A percentile compares a stretch with the other conserved stretches of the same genome.
Conservation (phyloP, 768 basidiomycete genomes). For the Sarcodon sp. region DNA sequence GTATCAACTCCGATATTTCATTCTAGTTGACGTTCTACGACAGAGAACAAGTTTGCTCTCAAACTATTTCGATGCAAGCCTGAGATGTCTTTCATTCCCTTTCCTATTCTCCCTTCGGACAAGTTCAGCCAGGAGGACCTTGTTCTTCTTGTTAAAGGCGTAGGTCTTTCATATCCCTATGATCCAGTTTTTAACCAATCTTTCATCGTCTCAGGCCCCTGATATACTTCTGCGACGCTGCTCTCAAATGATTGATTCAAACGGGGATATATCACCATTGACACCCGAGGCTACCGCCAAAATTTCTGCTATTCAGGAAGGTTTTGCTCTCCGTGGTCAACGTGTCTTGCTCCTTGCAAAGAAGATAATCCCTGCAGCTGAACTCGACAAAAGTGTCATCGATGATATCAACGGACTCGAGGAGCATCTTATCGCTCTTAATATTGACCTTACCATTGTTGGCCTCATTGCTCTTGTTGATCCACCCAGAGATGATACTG, state of each 20-base stretch:
- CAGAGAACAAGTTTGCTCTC: conserved; percentile 40
- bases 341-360: conserved; percentile 51
- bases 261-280: conserved; percentile 22
- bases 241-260: conserved; percentile 22
- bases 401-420: conserved; percentile 25
- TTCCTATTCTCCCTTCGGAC: conserved; percentile 17
- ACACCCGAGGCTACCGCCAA: conserved; percentile 12
- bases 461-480: conserved; percentile 51
- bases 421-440: conserved; percentile 26
- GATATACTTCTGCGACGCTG: conserved; percentile 34
- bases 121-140: conserved; percentile 12
- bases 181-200: too few species aligned
- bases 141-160: conserved; percentile 32
- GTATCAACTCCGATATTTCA: too few species aligned
- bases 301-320: conserved; percentile 26
- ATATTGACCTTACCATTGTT: conserved; percentile 35
- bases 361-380: conserved; percentile 21
- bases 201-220: conserved; percentile 17
- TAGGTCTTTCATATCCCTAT: too few species aligned
- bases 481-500: conserved; percentile 42
- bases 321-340: conserved; percentile 39
- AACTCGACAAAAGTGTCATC: conserved; percentile 16
- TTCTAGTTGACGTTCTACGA: conserved; percentile 11
- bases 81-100: conserved; percentile 2
- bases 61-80: conserved; percentile 20